phyloP scores from a whole-genome alignment of 495 filamentous ascomycete genomes.

The Sabuloglossum arenarium region DNA sequence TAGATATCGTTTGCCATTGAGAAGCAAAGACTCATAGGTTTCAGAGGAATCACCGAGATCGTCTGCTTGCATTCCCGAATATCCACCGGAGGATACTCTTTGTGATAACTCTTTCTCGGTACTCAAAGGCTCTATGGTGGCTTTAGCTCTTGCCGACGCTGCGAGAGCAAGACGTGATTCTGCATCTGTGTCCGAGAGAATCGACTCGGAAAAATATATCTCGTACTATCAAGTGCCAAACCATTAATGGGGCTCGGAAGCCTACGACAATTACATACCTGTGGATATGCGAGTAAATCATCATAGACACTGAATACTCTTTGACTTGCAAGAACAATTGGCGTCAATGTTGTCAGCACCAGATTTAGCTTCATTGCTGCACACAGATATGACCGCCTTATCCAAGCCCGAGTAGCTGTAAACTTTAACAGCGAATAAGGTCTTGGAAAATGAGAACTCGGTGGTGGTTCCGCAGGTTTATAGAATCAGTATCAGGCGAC shows the following conservation, averaged over 20 bases:
- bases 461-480: too few species aligned
- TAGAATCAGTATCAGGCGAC: background rate
- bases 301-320: slow-evolving; percentile 65
- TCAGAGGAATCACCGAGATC: slow-evolving; percentile 9
- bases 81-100: background rate
- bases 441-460: too few species aligned
- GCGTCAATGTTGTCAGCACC: background rate
- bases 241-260: slow-evolving; percentile 9
- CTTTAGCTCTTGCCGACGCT: background rate
- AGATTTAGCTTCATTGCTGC: background rate
- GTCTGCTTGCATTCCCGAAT: background rate
- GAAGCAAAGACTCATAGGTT: slow-evolving; percentile 52
- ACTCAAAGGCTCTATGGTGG: background rate
- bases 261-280: slow-evolving; percentile 30
- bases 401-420: too few species aligned
- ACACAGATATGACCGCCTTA: too few species aligned
- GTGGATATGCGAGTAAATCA: slow-evolving; percentile 79
- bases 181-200: slow-evolving; percentile 8
- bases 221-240: slow-evolving; percentile 10
- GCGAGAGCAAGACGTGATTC: slow-evolving; percentile 4
- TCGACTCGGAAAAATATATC: slow-evolving; percentile 4
- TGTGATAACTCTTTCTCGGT: background rate
- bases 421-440: too few species aligned
- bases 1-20: slow-evolving; percentile 50
- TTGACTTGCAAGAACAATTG: slow-evolving; percentile 27